Conservation (phyloP, 768 basidiomycete genomes). For the Tylopilus sp. region DNA sequence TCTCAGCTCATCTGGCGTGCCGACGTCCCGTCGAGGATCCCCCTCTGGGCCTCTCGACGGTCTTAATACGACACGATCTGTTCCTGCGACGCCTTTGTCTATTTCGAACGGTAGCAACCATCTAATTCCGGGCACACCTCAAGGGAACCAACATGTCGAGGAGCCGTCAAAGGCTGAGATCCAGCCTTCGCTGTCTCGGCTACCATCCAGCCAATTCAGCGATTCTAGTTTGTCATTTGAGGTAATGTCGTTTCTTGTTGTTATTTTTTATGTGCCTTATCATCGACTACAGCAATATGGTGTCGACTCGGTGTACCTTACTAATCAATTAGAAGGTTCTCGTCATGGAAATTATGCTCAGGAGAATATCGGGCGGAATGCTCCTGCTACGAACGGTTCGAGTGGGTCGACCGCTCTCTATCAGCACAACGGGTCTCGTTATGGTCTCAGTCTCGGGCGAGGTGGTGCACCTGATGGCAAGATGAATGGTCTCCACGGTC, state of each 20-base stretch:
- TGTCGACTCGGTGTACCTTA: conserved; percentile 51
- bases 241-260: conserved; percentile 37
- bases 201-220: conserved; percentile 59
- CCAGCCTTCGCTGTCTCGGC: conserved; percentile 69
- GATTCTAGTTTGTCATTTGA: conserved; percentile 50
- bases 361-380: conserved; percentile 43
- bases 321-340: conserved; percentile 46
- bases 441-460: conserved; percentile 65
- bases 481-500: conserved; percentile 87
- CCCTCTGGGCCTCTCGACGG: conserved; percentile 64
- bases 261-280: conserved; percentile 8
- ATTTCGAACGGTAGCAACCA: conserved; percentile 47
- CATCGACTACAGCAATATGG: conserved; percentile 46
- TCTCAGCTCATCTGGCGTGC: conserved; percentile 28
- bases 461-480: conserved; percentile 61
- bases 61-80: conserved; percentile 68
- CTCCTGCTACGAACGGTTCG: conserved; percentile 33
- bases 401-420: conserved; percentile 75
- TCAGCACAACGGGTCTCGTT: conserved; percentile 74
- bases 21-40: conserved; percentile 70
- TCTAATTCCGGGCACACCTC: conserved; percentile 61
- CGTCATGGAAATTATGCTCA: conserved; percentile 59
- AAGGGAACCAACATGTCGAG: conserved; percentile 40
- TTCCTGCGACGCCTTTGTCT: conserved; percentile 74
- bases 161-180: conserved; percentile 56